Evolutionary conservation across 257 asterid genomes (phyloP), one percentile per base, ranked within the genome.

Genomic region (Galeopsis tetrahit): DNA sequence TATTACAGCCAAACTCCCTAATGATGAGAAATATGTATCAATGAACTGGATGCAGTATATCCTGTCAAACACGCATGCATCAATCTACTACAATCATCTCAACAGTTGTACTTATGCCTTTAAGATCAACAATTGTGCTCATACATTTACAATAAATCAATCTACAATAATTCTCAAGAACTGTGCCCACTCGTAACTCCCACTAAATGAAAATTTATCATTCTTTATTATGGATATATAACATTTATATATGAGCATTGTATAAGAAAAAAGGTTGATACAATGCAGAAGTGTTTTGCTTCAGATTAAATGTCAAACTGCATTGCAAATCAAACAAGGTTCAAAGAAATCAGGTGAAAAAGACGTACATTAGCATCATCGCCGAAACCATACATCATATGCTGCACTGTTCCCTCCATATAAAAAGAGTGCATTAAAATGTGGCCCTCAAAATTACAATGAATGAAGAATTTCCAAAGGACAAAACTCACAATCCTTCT

Each of bases 321-420:
- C 49, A 35, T 10, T 5, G 78, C 52, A 68, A 39, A 34, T 21
- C 67, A 51, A 21, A 77, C 6, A 58, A 52, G 44, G 13, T 31
- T 7, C 14, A 72, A 55, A 75, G 43, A 51, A 74, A 74, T 34
- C 1, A 44, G 40, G 56, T 49, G 43, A 68, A 34, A 38, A 35
- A 40, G 58, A 66, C 93, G n/a, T 85, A 94, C 97, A 69, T 92
- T 91, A 71, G 78, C 76, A 69, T 89, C 99, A 82, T 94, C 97
- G 2, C 96, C 97, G 4, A 87, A 91, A 70, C 99, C 99, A 75
- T 88, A 90, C 97, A 94, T 91, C 98, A 94, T 94, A 74, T 85
- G 97, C 76, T 94, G 96, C 86, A 94, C 96, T 94, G 93, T 65
- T 28, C 63, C 73, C 73, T 13, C 71, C 77, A 72, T 44, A 43